These are phyloP conservation scores for Amphicarpaea edgeworthii DNA, from an alignment of 306 rosid species.

Conservation along the genomic window DNA sequence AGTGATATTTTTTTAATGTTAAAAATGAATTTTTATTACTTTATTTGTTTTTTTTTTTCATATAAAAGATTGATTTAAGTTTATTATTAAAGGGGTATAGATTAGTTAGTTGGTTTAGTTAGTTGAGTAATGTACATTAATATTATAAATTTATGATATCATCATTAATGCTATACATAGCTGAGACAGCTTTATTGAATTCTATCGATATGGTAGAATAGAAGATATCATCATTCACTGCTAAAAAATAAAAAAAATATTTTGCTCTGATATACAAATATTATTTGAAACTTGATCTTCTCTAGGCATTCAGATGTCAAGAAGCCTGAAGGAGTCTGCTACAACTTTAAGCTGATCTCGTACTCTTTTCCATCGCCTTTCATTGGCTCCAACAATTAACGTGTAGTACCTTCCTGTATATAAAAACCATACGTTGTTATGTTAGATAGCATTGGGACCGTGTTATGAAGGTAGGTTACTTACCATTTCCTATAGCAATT, in stretches of 20 bases:
- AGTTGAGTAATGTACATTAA: too few species aligned
- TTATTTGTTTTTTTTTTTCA: too few species aligned
- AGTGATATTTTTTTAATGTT: too few species aligned
- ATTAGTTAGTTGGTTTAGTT: too few species aligned
- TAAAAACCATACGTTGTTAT: conserved; percentile 14
- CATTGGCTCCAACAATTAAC: conserved; percentile 81
- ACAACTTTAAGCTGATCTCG: conserved; percentile 85
- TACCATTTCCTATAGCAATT: conserved; percentile 91
- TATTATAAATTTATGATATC: too few species aligned
- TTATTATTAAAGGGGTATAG: too few species aligned
- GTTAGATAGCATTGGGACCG: conserved; percentile 11
- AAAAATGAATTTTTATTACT: too few species aligned
- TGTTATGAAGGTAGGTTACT: conserved; percentile 34
- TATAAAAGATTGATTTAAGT: too few species aligned
- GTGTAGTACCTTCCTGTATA: conserved; percentile 90
- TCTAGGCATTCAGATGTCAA: conserved; percentile 65
- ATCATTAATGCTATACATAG: too few species aligned
- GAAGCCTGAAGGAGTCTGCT: conserved; percentile 87
- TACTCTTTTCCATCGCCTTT: conserved; percentile 88
- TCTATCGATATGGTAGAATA: background rate
- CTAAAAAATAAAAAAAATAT: conserved; percentile 13
- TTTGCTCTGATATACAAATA: conserved; percentile 19
- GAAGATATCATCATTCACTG: conserved; percentile 5
- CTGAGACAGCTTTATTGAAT: background rate
- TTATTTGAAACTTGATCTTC: conserved; percentile 26